Evolutionary conservation across 2,329 filamentous ascomycete genomes (phyloP).

Genomic region (Septoria petroselini): DNA sequence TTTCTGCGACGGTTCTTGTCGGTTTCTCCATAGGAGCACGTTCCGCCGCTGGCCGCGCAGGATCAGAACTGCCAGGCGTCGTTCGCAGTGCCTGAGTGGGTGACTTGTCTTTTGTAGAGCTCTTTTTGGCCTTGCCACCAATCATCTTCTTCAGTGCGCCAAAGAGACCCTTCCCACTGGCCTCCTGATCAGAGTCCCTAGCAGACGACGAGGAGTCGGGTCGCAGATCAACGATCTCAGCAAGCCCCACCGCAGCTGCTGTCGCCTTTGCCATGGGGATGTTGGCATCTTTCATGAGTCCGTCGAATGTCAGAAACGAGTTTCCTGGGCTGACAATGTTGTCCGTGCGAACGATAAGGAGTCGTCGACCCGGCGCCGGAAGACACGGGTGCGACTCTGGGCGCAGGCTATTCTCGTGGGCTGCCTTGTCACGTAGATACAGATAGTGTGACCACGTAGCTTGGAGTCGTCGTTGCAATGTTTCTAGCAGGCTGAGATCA

Average conservation of each 20-base stretch:
- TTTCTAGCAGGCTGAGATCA: slow-evolving; percentile 58
- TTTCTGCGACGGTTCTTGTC: slow-evolving; percentile 29
- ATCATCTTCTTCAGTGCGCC: slow-evolving; percentile 39
- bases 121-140: slow-evolving; percentile 28
- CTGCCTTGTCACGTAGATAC: slow-evolving; percentile 66
- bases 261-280: slow-evolving; percentile 36
- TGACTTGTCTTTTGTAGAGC: slow-evolving; percentile 27
- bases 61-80: slow-evolving; percentile 1
- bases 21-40: background rate
- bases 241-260: slow-evolving; percentile 31
- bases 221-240: slow-evolving; percentile 31
- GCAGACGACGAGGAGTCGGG: slow-evolving; percentile 32
- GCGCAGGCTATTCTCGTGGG: slow-evolving; percentile 53
- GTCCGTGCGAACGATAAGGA: slow-evolving; percentile 86
- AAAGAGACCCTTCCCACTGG: slow-evolving; percentile 33
- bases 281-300: slow-evolving; percentile 47
- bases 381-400: slow-evolving; percentile 79
- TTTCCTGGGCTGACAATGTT: slow-evolving; percentile 52
- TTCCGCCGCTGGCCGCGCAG: slow-evolving; percentile 19
- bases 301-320: slow-evolving; percentile 63
- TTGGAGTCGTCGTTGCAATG: slow-evolving; percentile 65
- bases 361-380: slow-evolving; percentile 78
- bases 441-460: slow-evolving; percentile 77
- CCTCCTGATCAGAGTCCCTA: slow-evolving; percentile 30
- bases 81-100: slow-evolving; percentile 21